A percentile compares a stretch with the other conserved stretches of the same genome.
Evolutionary conservation across 768 basidiomycete species (phyloP).

Genomic region (Tricholoma hemisulphureum): DNA sequence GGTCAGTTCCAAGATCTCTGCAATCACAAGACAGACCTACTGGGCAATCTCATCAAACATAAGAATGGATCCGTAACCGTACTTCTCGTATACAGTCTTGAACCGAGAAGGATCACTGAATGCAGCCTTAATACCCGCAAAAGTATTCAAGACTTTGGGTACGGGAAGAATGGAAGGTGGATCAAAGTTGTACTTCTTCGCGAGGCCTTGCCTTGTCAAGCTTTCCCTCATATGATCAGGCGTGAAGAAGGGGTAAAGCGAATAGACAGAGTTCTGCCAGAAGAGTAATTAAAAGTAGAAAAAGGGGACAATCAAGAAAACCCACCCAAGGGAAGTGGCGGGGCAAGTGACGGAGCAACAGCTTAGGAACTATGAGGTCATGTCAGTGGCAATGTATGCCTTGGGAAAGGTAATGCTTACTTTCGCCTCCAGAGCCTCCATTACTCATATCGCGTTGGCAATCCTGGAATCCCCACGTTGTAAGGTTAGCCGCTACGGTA

Average conservation of each 20-base stretch:
- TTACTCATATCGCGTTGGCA: conserved; percentile 38
- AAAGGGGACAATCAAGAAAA: not conserved
- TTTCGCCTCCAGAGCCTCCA: conserved; percentile 23
- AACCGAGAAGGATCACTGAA: conserved; percentile 36
- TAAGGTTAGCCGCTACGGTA: conserved; percentile 40
- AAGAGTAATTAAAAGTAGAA: not conserved
- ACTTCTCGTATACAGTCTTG: conserved; percentile 37
- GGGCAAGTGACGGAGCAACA: conserved; percentile 18
- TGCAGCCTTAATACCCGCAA: conserved; percentile 34
- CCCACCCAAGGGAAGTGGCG: conserved; percentile 18
- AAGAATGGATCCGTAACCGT: conserved; percentile 42
- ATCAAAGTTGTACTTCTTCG: conserved; percentile 40
- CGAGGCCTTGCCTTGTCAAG: conserved; percentile 39
- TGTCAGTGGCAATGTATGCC: not conserved
- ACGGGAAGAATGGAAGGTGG: conserved; percentile 31
- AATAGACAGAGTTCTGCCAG: conserved; percentile 14
- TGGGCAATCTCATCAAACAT: conserved; percentile 36
- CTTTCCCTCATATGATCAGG: conserved; percentile 37
- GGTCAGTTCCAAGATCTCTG: not conserved
- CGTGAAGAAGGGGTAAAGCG: conserved; percentile 40
- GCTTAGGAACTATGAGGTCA: conserved; percentile 14
- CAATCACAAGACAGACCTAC: conserved; percentile 20
- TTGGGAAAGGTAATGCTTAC: conserved; percentile 4
- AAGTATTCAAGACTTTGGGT: conserved; percentile 32
- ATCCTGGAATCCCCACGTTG: conserved; percentile 53